These are phyloP conservation scores for Mycena latifolia DNA, from an alignment of 768 basidiomycete species.

Conservation along the genomic window DNA sequence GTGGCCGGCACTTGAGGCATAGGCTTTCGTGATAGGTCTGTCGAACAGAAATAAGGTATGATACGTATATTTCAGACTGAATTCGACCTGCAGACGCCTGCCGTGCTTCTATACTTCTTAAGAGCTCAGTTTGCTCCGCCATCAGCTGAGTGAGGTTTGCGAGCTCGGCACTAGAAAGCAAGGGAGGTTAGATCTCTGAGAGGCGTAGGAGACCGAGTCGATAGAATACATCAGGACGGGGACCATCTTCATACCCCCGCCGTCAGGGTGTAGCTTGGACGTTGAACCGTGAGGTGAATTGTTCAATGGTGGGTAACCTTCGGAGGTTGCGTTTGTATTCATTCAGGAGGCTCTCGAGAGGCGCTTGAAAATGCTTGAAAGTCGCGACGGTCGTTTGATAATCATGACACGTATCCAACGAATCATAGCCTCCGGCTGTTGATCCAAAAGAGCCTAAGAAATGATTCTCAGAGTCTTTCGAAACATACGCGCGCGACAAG, in stretches of 20 bases:
- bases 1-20: constrained; percentile 32
- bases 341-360: no score
- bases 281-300: no score
- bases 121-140: constrained; percentile 5
- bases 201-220: not conserved
- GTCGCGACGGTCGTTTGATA: no score
- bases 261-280: no score
- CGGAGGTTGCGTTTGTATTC: no score
- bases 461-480: no score
- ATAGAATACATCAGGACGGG: not conserved
- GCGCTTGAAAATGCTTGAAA: no score
- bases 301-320: no score
- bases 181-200: not conserved
- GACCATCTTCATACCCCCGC: not conserved
- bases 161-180: not conserved
- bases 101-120: constrained; percentile 5
- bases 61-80: not conserved
- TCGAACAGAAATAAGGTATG: not conserved
- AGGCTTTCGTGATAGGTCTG: constrained; percentile 6
- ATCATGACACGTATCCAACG: no score
- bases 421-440: no score
- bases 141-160: not conserved
- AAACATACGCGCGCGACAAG: no score
- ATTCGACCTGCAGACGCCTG: constrained; percentile 5
- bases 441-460: no score